A percentile compares a stretch with the other conserved stretches of the same genome.
Evolutionary conservation across 169 alveolate species (phyloP).

Genomic region (Plasmodium malariae): DNA sequence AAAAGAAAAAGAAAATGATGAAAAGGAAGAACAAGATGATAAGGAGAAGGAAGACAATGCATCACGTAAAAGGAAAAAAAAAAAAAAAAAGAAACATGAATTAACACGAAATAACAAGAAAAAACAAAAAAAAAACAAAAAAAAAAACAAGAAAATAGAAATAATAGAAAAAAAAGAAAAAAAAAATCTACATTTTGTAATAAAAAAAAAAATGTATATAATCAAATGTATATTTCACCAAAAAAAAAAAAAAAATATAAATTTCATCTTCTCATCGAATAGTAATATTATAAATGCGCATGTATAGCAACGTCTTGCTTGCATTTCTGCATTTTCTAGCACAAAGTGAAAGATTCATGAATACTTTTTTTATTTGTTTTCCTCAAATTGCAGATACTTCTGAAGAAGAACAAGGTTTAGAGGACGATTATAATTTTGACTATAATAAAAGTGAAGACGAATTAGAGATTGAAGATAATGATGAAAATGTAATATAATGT

Average conservation of each 20-base stretch:
- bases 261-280: no score
- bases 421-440: constrained; percentile 68
- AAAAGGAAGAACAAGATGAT: constrained; percentile 24
- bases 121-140: constrained; percentile 36
- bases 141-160: constrained; percentile 26
- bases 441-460: constrained; percentile 75
- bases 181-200: no score
- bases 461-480: constrained; percentile 66
- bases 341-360: no score
- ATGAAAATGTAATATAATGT: constrained; percentile 70
- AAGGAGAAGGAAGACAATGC: constrained; percentile 26
- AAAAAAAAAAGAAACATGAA: constrained; percentile 5
- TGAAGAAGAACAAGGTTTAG: constrained; percentile 55
- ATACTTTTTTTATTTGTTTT: no score
- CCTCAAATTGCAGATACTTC: constrained; percentile 11
- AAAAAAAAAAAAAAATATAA: no score
- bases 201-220: constrained; percentile 4
- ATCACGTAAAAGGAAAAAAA: constrained; percentile 52
- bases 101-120: neutral
- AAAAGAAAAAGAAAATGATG: constrained; percentile 48
- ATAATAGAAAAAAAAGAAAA: constrained; percentile 25
- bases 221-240: neutral
- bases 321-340: no score
- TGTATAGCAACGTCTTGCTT: no score
- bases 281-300: no score